Evolutionary conservation across 1,284 basidiomycete species (phyloP).

Genomic region (Cryptococcus sp.): DNA sequence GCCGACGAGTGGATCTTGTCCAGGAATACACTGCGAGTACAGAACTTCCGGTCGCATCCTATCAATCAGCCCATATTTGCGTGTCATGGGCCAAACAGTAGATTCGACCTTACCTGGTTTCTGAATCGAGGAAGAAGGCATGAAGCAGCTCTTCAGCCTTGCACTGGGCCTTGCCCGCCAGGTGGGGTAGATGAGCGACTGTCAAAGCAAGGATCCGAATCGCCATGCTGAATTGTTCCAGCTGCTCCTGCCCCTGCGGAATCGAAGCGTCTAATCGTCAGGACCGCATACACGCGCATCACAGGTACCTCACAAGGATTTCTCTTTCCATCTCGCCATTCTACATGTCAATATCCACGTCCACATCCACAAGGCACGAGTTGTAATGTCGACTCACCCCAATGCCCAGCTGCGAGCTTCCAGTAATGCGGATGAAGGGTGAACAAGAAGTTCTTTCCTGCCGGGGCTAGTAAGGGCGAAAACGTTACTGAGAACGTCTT

Average conservation of each 20-base stretch:
- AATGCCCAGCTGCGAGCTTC: constrained; percentile 17
- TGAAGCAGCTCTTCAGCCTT: constrained; percentile 17
- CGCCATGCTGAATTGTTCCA: constrained; percentile 14
- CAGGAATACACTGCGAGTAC: constrained; percentile 29
- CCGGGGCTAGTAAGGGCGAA: constrained; percentile 15
- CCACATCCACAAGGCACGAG: too few relatives aligned
- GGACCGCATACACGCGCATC: constrained; percentile 1
- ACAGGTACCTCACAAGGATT: constrained; percentile 32
- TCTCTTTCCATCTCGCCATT: constrained; percentile 27
- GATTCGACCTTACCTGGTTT: constrained; percentile 12
- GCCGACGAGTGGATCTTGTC: constrained; percentile 16
- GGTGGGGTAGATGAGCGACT: constrained; percentile 7
- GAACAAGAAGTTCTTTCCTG: constrained; percentile 29
- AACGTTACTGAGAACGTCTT: constrained; percentile 26
- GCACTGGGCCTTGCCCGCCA: neutral
- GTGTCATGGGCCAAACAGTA: neutral
- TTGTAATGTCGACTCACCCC: constrained; percentile 17
- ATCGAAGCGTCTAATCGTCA: constrained; percentile 17
- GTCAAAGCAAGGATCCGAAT: constrained; percentile 21
- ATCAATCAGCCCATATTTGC: neutral
- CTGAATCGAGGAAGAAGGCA: constrained; percentile 30
- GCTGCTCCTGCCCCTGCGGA: constrained; percentile 28
- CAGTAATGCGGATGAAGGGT: constrained; percentile 32
- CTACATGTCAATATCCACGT: constrained; percentile 11
- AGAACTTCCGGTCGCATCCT: constrained; percentile 30